Percentiles rank a stretch among this genome's conserved stretches.
phyloP scores from a whole-genome alignment of 768 basidiomycete genomes.

The Boletus sensibilis region DNA sequence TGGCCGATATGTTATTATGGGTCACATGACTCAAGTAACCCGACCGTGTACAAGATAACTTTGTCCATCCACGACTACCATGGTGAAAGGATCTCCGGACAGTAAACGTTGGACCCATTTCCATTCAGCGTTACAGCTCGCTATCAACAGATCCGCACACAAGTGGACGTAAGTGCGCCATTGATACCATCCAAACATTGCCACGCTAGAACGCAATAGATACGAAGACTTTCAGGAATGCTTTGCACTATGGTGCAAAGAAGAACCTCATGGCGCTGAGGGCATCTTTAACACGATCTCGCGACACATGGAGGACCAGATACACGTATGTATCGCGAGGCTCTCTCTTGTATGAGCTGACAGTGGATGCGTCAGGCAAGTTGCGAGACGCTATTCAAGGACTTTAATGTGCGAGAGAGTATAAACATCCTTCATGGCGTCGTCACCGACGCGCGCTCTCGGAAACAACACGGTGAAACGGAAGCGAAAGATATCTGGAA shows the following conservation, averaged over 20 bases:
- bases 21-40: conserved; percentile 24
- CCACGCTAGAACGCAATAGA: conserved; percentile 25
- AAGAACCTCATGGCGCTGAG: conserved; percentile 60
- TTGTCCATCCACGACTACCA: conserved; percentile 1
- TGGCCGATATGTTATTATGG: background rate
- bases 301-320: conserved; percentile 67
- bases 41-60: background rate
- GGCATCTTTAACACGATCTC: conserved; percentile 66
- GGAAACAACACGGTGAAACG: conserved; percentile 43
- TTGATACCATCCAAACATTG: background rate
- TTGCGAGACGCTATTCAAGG: conserved; percentile 65
- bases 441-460: conserved; percentile 62
- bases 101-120: conserved; percentile 53
- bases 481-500: conserved; percentile 60
- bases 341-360: background rate
- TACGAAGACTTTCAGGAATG: conserved; percentile 60
- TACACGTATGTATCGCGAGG: conserved; percentile 31
- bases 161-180: conserved; percentile 49
- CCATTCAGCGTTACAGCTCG: conserved; percentile 51
- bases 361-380: conserved; percentile 47
- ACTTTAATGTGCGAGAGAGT: conserved; percentile 65
- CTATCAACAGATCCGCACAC: conserved; percentile 49
- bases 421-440: conserved; percentile 70
- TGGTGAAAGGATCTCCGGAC: conserved; percentile 26
- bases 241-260: conserved; percentile 63